Conservation (phyloP, 2,329 filamentous ascomycete species). For the Dryadomyces quercus-mongolicae region DNA sequence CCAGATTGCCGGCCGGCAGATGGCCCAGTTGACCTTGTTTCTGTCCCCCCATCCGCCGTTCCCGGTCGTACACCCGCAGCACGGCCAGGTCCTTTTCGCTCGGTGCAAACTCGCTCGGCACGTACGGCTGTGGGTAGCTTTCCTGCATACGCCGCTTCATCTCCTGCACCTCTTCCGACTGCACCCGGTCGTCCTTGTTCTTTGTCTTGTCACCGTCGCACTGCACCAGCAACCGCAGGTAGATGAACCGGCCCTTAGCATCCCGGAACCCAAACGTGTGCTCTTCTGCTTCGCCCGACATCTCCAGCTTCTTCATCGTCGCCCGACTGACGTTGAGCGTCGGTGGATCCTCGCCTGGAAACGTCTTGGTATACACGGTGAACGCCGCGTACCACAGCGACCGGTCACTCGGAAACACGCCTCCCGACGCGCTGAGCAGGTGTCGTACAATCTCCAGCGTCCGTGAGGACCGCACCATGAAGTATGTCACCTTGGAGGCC, state of each 20-base stretch:
- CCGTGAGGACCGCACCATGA: conserved; percentile 16
- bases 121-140: conserved; percentile 31
- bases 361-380: conserved; percentile 30
- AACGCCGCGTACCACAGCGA: conserved; percentile 35
- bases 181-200: not conserved
- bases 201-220: conserved; percentile 16
- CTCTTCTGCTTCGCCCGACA: conserved; percentile 22
- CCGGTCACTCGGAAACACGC: conserved; percentile 38
- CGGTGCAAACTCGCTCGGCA: conserved; percentile 26
- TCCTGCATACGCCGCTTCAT: conserved; percentile 36
- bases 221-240: conserved; percentile 29
- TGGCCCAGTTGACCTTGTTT: not conserved
- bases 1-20: not conserved
- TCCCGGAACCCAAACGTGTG: conserved; percentile 32
- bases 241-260: conserved; percentile 27
- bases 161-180: conserved; percentile 21
- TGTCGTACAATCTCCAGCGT: conserved; percentile 28
- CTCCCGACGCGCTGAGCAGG: conserved; percentile 27
- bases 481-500: conserved; percentile 8
- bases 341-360: conserved; percentile 26
- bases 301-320: conserved; percentile 26
- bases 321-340: conserved; percentile 25
- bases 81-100: conserved; percentile 21
- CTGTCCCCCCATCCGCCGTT: conserved; percentile 8
- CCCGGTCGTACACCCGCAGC: conserved; percentile 14